These are phyloP conservation scores for Tricholoma terreum DNA, from an alignment of 768 basidiomycete species.

Conservation along the genomic window DNA sequence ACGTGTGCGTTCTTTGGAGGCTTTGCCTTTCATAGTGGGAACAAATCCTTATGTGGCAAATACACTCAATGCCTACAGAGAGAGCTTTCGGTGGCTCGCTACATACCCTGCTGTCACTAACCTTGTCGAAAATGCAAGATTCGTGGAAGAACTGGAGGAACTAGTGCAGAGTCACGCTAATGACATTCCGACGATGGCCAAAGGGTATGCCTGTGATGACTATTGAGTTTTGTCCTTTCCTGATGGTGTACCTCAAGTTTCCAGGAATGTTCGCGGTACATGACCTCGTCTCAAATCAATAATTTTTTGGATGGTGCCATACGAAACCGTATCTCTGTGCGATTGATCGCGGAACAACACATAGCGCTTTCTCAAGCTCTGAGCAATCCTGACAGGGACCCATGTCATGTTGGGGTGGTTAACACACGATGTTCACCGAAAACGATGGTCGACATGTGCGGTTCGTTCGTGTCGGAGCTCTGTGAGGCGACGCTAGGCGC, in stretches of 20 bases:
- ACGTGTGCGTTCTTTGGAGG: slow-evolving; percentile 70
- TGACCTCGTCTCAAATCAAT: slow-evolving; percentile 76
- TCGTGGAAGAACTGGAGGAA: slow-evolving; percentile 63
- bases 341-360: slow-evolving; percentile 89
- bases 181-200: slow-evolving; percentile 89
- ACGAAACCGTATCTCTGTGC: slow-evolving; percentile 81
- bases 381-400: slow-evolving; percentile 33
- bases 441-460: slow-evolving; percentile 74
- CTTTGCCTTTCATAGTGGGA: slow-evolving; percentile 83
- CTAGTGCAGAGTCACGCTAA: slow-evolving; percentile 78
- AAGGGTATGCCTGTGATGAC: slow-evolving; percentile 51
- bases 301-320: slow-evolving; percentile 82
- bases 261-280: slow-evolving; percentile 81
- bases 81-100: slow-evolving; percentile 68
- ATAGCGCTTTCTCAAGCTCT: slow-evolving; percentile 77
- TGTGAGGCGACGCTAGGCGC: slow-evolving; percentile 83
- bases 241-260: slow-evolving; percentile 46
- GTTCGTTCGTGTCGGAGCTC: slow-evolving; percentile 78
- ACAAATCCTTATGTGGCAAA: slow-evolving; percentile 84
- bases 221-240: neutral
- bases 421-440: slow-evolving; percentile 69
- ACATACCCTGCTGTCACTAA: slow-evolving; percentile 62
- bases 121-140: slow-evolving; percentile 65
- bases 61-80: slow-evolving; percentile 62
- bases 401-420: slow-evolving; percentile 66